Percentiles rank a stretch among this genome's conserved stretches.
phyloP scores from a whole-genome alignment of 768 basidiomycete species.

The Lepiota brunneoincarnata region DNA sequence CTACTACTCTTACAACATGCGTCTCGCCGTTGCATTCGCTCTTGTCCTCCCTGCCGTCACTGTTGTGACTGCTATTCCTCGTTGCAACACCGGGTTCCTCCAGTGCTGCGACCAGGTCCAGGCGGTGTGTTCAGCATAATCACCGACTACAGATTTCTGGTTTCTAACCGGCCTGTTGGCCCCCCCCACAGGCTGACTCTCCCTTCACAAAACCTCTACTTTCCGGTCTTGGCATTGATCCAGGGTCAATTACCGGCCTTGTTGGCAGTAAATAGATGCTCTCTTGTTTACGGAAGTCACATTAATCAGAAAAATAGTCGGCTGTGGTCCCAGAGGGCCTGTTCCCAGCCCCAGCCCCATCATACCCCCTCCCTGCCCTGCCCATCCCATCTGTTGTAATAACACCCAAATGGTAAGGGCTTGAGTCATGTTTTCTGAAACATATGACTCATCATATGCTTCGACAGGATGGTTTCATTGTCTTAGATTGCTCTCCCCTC shows the following conservation, averaged over 20 bases:
- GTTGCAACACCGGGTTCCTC: not conserved
- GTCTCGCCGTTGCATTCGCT: constrained; percentile 15
- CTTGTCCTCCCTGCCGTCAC: constrained; percentile 22
- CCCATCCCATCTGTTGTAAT: constrained; percentile 27
- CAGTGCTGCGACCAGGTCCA: too few relatives aligned
- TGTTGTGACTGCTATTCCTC: constrained; percentile 15
- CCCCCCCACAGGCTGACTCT: not conserved
- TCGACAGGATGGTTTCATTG: constrained; percentile 18
- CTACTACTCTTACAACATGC: constrained; percentile 18
- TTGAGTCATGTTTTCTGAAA: constrained; percentile 13
- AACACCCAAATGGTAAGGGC: constrained; percentile 20
- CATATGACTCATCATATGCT: not conserved
- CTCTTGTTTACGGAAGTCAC: not conserved
- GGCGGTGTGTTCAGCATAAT: too few relatives aligned
- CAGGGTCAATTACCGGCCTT: constrained; percentile 20
- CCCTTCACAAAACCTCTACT: not conserved
- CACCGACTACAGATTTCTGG: not conserved
- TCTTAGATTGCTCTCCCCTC: constrained; percentile 24
- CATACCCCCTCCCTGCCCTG: constrained; percentile 19
- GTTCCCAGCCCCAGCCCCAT: too few relatives aligned
- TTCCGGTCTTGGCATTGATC: constrained; percentile 8
- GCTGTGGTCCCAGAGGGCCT: constrained; percentile 21
- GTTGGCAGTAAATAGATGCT: constrained; percentile 10
- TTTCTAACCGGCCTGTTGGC: constrained; percentile 5
- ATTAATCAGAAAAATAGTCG: not conserved